phyloP scores from a whole-genome alignment of 2,329 filamentous ascomycete genomes.

The Hymenoscyphus salicellus region DNA sequence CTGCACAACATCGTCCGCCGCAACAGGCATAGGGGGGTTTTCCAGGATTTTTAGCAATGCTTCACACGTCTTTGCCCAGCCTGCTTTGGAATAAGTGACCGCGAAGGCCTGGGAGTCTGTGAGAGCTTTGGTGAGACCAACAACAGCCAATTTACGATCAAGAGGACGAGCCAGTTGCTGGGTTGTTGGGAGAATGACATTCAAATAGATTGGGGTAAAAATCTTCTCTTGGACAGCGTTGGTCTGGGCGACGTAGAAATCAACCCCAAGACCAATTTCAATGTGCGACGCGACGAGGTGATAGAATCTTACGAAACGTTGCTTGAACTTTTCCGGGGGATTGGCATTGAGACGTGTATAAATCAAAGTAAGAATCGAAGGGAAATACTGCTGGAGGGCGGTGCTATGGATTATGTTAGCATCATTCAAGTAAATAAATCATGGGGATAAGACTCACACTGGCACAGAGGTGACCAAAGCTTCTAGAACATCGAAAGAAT shows the following conservation, averaged over 20 bases:
- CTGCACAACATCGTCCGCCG: slow-evolving; percentile 71
- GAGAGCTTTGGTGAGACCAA: slow-evolving; percentile 89
- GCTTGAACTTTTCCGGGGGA: slow-evolving; percentile 73
- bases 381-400: slow-evolving; percentile 55
- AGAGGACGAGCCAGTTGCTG: slow-evolving; percentile 82
- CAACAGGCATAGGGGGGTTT: slow-evolving; percentile 70
- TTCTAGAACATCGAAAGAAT: slow-evolving; percentile 89
- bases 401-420: slow-evolving; percentile 44
- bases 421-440: slow-evolving; percentile 4
- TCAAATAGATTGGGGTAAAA: slow-evolving; percentile 82
- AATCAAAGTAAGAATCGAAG: slow-evolving; percentile 72
- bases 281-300: slow-evolving; percentile 77
- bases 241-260: slow-evolving; percentile 86
- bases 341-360: slow-evolving; percentile 65
- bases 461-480: slow-evolving; percentile 71
- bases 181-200: slow-evolving; percentile 82
- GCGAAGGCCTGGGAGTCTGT: slow-evolving; percentile 83
- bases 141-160: slow-evolving; percentile 89
- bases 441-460: slow-evolving; percentile 50
- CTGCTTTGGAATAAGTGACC: slow-evolving; percentile 70
- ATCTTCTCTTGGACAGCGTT: slow-evolving; percentile 76
- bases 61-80: slow-evolving; percentile 88
- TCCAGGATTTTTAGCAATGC: slow-evolving; percentile 84
- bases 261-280: slow-evolving; percentile 76
- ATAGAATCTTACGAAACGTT: slow-evolving; percentile 90